Evolutionary conservation across 306 rosid species (phyloP).

Genomic region (Hippophae tibetana): DNA sequence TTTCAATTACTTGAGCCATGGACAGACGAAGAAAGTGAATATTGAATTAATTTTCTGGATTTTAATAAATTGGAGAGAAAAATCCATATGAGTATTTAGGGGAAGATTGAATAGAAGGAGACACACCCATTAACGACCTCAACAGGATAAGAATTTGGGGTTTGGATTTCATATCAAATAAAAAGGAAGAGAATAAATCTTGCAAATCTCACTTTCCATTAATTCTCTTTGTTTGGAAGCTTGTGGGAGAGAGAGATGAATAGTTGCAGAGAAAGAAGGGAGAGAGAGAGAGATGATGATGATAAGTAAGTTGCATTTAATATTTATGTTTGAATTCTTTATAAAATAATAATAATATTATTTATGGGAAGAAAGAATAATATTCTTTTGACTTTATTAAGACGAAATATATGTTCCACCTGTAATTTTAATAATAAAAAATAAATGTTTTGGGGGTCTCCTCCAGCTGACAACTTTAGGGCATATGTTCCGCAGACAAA

Average conservation of each 20-base stretch:
- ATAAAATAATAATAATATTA: too few species aligned
- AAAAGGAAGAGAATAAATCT: conserved; percentile 24
- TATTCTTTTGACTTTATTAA: conserved; percentile 22
- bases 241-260: conserved; percentile 48
- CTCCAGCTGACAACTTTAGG: conserved; percentile 38
- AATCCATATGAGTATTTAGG: conserved; percentile 29
- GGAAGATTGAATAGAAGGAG: conserved; percentile 6
- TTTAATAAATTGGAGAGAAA: conserved; percentile 19
- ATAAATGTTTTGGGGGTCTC: conserved; percentile 3
- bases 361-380: conserved; percentile 4
- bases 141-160: conserved; percentile 7
- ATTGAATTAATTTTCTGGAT: not conserved
- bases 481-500: conserved; percentile 38
- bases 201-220: conserved; percentile 84
- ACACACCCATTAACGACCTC: conserved; percentile 44
- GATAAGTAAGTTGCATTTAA: conserved; percentile 35
- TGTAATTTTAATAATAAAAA: conserved; percentile 15
- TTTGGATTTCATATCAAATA: conserved; percentile 14
- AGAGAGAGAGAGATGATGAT: conserved; percentile 29
- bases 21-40: conserved; percentile 12
- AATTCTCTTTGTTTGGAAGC: conserved; percentile 89
- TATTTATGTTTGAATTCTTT: too few species aligned
- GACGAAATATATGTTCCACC: conserved; percentile 26
- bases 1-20: conserved; percentile 32
- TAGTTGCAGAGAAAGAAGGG: conserved; percentile 21